Evolutionary conservation across 2,329 filamentous ascomycete species (phyloP).

Genomic region (Blumeria hordei): DNA sequence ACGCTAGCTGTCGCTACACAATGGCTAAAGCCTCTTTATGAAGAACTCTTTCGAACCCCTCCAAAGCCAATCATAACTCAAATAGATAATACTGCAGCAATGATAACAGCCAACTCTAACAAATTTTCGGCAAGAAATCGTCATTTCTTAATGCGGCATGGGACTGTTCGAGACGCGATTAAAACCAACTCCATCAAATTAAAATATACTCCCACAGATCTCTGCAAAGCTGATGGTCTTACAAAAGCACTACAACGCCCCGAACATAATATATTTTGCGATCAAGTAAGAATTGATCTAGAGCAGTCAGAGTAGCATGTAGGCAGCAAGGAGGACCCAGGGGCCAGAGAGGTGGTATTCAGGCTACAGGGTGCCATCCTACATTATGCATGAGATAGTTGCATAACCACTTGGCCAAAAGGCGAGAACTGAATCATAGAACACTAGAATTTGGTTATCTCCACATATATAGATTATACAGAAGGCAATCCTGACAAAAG

Average conservation of each 20-base stretch:
- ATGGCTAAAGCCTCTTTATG: background rate
- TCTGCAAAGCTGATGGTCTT: background rate
- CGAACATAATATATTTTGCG: no score
- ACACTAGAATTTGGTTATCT: no score
- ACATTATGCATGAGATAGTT: no score
- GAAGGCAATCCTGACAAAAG: no score
- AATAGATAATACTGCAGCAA: background rate
- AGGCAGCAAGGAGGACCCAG: no score
- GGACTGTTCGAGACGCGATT: background rate
- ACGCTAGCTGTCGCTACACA: background rate
- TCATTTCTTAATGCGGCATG: background rate
- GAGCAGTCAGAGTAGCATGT: no score
- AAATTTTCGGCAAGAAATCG: background rate
- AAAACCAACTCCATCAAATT: background rate
- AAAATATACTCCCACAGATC: background rate
- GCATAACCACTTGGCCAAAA: no score
- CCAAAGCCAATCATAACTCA: background rate
- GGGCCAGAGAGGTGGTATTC: no score
- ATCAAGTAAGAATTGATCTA: no score
- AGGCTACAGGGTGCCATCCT: no score
- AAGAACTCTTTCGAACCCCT: background rate
- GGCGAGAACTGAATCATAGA: no score
- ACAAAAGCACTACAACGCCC: background rate
- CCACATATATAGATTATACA: no score
- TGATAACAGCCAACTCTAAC: background rate